These are phyloP conservation scores for Paecilomyces niveus DNA, from an alignment of 2,329 filamentous ascomycete species.

Conservation along the genomic window DNA sequence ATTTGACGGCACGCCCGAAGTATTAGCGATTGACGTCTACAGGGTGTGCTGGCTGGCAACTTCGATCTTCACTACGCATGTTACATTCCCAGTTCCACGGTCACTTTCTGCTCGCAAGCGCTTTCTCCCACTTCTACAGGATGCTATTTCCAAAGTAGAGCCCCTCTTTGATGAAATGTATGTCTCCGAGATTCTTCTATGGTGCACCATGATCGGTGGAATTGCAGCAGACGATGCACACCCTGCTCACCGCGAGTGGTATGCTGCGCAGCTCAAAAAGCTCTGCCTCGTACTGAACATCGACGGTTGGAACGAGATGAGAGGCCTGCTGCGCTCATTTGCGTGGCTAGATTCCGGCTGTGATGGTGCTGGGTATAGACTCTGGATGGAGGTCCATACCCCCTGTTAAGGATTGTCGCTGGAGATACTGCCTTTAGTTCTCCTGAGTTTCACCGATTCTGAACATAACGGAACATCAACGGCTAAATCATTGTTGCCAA, in stretches of 20 bases:
- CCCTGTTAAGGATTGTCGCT: not conserved
- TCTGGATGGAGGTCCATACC: slow-evolving; percentile 2
- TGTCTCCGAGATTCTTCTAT: slow-evolving; percentile 5
- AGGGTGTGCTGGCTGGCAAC: slow-evolving; percentile 6
- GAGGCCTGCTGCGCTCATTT: slow-evolving; percentile 5
- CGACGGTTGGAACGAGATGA: slow-evolving; percentile 1
- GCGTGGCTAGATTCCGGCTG: slow-evolving; percentile 7
- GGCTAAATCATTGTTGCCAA: too few species aligned
- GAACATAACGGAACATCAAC: too few species aligned
- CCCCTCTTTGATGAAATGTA: not conserved
- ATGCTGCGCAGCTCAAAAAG: slow-evolving; percentile 2
- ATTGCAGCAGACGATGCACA: slow-evolving; percentile 8
- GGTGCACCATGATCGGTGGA: slow-evolving; percentile 6
- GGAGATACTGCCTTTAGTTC: too few species aligned
- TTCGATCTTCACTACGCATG: slow-evolving; percentile 5
- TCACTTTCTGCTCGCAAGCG: slow-evolving; percentile 3
- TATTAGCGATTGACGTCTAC: slow-evolving; percentile 2
- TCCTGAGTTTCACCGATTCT: too few species aligned
- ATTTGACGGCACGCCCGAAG: not conserved
- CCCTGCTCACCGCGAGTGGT: slow-evolving; percentile 1
- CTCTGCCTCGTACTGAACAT: slow-evolving; percentile 2
- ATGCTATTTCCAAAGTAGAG: not conserved
- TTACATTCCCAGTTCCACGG: slow-evolving; percentile 6
- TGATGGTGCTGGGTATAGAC: slow-evolving; percentile 1
- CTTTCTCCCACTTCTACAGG: slow-evolving; percentile 1